Base-by-base conservation (phyloP, 2,329 filamentous ascomycete species). In the Diaporthe sp. region DNA sequence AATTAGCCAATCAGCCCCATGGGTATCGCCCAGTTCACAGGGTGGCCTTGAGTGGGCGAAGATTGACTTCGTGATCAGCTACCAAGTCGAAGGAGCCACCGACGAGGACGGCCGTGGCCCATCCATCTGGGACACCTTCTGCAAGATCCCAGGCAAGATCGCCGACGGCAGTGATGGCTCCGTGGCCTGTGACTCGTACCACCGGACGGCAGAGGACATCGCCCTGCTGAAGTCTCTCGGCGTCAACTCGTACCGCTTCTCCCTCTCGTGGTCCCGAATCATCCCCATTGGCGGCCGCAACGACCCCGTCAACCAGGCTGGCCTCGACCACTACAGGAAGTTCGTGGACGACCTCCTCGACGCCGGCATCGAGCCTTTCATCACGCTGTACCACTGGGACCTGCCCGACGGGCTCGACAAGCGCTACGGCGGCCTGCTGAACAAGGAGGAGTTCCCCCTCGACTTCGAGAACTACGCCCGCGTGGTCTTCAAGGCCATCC, bases 91-190 rank as follows among this genome's bases (percentile, higher is more conserved):
- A 87, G 95, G 95, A 75, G 92, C 92, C 65, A 87, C 89, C 53
- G 87, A 93, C 65, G 90, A 93, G 81, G 95, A 96, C 82, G 95
- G 95, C 78, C 94, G 95, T 78, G 93, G 91, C 31, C 92, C 94
- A 73, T 95, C 93, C 77, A 97, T 97, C 83, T 97, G 95, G 95
- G 95, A 98, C 85, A 93, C 90, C n/a, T 97, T 97, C 86, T 96
- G 94, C 85, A 90, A 90, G 77, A 93, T 91, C 72, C 92, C 93
- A 9, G 94, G 94, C 80, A 97, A 97, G 85, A 95, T 97, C 80
- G 94, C 94, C 74, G 94, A 94, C 80, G 93, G 91, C 75, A 92
- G 89, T 79, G 93, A 92, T 58, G 95, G 95, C 71, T 92, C 91
- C 70, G 90, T 94, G 58, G 95, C 95, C 51, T 98, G 95, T 85